phyloP scores from a whole-genome alignment of 1,139 yeast genomes.

The Hyphopichia khmerensis region DNA sequence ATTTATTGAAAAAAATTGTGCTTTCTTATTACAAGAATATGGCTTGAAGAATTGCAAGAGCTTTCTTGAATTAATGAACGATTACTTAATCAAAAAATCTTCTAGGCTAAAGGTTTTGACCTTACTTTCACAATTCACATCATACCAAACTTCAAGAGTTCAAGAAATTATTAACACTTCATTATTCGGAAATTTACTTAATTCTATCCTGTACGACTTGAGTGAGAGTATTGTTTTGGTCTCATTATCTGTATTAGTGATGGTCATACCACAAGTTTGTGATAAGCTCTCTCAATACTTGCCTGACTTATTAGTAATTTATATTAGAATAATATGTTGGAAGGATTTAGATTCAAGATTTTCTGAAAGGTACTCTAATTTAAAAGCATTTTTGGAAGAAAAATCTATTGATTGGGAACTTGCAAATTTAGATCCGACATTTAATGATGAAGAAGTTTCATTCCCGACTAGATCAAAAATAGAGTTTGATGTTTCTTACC shows the following conservation, averaged over 20 bases:
- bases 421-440: conserved; percentile 8
- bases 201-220: conserved; percentile 45
- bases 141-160: conserved; percentile 29
- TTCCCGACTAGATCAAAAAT: conserved; percentile 9
- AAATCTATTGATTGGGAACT: conserved; percentile 13
- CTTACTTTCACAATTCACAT: conserved; percentile 28
- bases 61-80: conserved; percentile 34
- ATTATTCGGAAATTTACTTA: conserved; percentile 41
- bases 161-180: conserved; percentile 34
- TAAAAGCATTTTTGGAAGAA: not conserved
- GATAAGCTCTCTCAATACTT: conserved; percentile 31
- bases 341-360: conserved; percentile 10
- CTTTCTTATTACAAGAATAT: conserved; percentile 36
- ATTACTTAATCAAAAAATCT: conserved; percentile 24
- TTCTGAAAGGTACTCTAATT: not conserved
- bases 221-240: conserved; percentile 42
- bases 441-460: not conserved
- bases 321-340: conserved; percentile 43
- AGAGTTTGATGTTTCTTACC: conserved; percentile 21
- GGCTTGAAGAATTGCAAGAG: conserved; percentile 32
- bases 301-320: conserved; percentile 46
- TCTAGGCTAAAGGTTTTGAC: conserved; percentile 36
- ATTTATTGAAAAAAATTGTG: conserved; percentile 46
- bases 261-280: conserved; percentile 56
- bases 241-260: conserved; percentile 44